Percentiles rank a stretch among this genome's conserved stretches.
Evolutionary conservation across 2,329 filamentous ascomycete species (phyloP).

Genomic region (Clarireedia hainanense): DNA sequence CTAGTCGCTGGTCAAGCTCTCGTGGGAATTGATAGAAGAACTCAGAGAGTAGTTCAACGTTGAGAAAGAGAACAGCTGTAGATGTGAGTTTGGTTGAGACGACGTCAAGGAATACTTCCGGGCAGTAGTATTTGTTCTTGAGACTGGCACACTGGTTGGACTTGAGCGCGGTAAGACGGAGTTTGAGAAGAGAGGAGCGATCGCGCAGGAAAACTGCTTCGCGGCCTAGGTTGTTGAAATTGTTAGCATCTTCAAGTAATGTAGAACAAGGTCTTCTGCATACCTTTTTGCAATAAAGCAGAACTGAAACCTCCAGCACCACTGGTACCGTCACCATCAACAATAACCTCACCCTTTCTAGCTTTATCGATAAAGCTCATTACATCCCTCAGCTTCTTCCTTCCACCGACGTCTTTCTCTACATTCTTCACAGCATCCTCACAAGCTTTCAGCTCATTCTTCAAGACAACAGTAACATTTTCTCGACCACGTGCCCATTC

Average conservation of each 20-base stretch:
- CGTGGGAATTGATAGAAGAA: conserved; percentile 98
- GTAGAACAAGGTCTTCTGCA: conserved; percentile 23
- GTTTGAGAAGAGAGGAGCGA: conserved; percentile 79
- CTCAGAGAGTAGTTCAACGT: conserved; percentile 91
- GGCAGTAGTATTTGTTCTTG: conserved; percentile 93
- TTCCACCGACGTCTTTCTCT: conserved; percentile 71
- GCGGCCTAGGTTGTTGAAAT: conserved; percentile 50
- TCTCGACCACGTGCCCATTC: conserved; percentile 86
- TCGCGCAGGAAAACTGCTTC: conserved; percentile 93
- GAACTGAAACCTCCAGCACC: conserved; percentile 93
- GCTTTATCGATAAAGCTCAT: conserved; percentile 87
- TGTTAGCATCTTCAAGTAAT: background rate
- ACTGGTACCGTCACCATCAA: conserved; percentile 75
- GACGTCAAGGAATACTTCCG: conserved; percentile 95
- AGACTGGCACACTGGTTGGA: conserved; percentile 78
- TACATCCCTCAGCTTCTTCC: conserved; percentile 80
- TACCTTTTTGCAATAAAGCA: conserved; percentile 75
- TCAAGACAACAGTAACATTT: conserved; percentile 72
- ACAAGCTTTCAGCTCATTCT: conserved; percentile 77
- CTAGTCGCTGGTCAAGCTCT: conserved; percentile 80
- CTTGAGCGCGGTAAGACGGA: conserved; percentile 81
- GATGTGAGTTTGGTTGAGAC: conserved; percentile 91
- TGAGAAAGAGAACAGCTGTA: conserved; percentile 92
- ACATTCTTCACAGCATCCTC: conserved; percentile 69
- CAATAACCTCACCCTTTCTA: conserved; percentile 71